Conservation (phyloP, 768 basidiomycete species). For the Mycena vulgaris region DNA sequence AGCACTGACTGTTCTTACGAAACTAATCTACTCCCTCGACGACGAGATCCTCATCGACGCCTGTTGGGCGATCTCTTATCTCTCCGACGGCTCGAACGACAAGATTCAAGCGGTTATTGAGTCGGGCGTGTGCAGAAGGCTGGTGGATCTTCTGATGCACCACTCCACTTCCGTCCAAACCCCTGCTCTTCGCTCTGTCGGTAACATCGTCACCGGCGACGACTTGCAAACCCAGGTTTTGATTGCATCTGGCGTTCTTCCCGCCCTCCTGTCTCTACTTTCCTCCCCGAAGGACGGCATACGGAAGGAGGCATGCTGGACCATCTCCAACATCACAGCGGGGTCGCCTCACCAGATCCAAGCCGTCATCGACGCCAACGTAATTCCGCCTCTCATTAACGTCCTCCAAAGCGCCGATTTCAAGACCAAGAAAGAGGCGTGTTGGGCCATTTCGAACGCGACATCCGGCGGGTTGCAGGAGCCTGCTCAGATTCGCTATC, state of each 20-base stretch:
- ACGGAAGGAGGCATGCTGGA: conserved; percentile 99
- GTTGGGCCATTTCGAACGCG: conserved; percentile 99
- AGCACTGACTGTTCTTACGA: conserved; percentile 94
- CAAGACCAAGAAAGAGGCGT: conserved; percentile 99
- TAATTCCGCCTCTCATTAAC: conserved; percentile 98
- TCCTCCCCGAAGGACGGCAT: conserved; percentile 99
- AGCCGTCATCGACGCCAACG: conserved; percentile 97
- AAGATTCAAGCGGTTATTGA: conserved; percentile 99
- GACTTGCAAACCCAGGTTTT: conserved; percentile 99
- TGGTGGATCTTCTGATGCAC: conserved; percentile 98
- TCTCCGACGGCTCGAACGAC: conserved; percentile 98
- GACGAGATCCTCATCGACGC: conserved; percentile 99
- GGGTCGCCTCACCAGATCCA: conserved; percentile 98
- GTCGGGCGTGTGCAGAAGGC: conserved; percentile 95
- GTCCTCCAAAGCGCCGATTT: conserved; percentile 98
- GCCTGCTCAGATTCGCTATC: conserved; percentile 97
- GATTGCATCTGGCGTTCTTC: conserved; percentile 97
- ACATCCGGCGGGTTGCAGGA: conserved; percentile 99
- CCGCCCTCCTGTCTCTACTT: conserved; percentile 94
- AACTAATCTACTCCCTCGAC: conserved; percentile 98
- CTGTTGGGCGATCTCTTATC: conserved; percentile 99
- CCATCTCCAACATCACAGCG: conserved; percentile 98
- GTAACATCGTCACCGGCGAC: conserved; percentile 99
- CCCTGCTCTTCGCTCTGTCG: conserved; percentile 97
- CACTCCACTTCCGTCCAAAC: conserved; percentile 97